A percentile compares a stretch with the other conserved stretches of the same genome.
These are phyloP conservation scores for Aspergillus caelatus DNA, from an alignment of 2,329 filamentous ascomycete species.

Conservation along the genomic window DNA sequence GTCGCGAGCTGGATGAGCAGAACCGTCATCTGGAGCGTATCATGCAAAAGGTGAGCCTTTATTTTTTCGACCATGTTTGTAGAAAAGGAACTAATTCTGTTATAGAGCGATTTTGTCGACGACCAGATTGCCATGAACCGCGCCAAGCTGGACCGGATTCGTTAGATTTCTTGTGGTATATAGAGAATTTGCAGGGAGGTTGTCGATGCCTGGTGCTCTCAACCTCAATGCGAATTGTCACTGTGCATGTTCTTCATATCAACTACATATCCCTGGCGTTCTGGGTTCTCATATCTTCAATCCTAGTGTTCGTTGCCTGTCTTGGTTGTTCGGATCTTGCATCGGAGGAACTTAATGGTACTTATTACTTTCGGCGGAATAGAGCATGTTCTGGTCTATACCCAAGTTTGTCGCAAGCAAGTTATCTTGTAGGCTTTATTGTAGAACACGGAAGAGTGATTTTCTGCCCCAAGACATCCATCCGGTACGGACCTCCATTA, in stretches of 20 bases:
- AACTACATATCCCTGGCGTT: slow-evolving; percentile 28
- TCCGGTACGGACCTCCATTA: not conserved
- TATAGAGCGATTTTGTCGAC: slow-evolving; percentile 78
- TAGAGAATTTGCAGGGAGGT: not conserved
- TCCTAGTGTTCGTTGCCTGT: not conserved
- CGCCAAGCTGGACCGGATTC: slow-evolving; percentile 65
- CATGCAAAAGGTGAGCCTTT: slow-evolving; percentile 68
- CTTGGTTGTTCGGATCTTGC: not conserved
- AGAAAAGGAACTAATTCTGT: slow-evolving; percentile 24
- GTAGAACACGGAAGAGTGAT: not conserved
- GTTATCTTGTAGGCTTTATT: not conserved
- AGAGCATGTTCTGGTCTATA: not conserved
- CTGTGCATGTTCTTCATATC: slow-evolving; percentile 15
- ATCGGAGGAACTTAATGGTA: slow-evolving; percentile 14
- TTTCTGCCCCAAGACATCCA: not conserved
- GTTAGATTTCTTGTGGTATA: slow-evolving; percentile 24
- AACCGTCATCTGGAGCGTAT: slow-evolving; percentile 79
- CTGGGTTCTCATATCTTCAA: not conserved
- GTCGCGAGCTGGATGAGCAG: slow-evolving; percentile 73
- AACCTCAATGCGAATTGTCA: slow-evolving; percentile 16
- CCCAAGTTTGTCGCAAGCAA: not conserved
- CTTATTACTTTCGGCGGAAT: not conserved
- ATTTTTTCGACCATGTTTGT: not conserved
- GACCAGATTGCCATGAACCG: slow-evolving; percentile 80
- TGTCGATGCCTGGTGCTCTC: slow-evolving; percentile 35